Conservation (phyloP, 257 asterid genomes). For the Solanum ossicruentum region DNA sequence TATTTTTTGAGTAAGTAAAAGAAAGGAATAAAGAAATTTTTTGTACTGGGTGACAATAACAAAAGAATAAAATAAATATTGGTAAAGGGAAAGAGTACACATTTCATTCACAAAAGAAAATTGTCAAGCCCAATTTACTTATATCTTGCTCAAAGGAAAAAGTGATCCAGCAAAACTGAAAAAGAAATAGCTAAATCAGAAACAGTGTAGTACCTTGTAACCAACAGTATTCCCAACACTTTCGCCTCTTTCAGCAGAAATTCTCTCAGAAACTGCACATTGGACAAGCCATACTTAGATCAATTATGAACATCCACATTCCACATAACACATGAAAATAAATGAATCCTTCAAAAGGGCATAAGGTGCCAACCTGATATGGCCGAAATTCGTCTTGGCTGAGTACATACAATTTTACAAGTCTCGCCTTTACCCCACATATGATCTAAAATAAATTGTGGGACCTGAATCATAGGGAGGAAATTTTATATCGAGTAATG, state of each 20-base stretch:
- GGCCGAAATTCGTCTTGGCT: constrained; percentile 92
- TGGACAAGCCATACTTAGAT: neutral
- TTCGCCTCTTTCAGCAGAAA: constrained; percentile 94
- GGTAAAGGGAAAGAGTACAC: neutral
- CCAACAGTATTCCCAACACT: constrained; percentile 77
- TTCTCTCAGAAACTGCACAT: constrained; percentile 86
- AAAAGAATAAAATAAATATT: neutral
- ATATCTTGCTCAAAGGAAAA: neutral
- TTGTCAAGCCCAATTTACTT: neutral
- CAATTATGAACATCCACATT: neutral
- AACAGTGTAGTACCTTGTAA: constrained; percentile 58
- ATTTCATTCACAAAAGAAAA: neutral
- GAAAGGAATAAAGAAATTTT: neutral
- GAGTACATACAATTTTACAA: constrained; percentile 86
- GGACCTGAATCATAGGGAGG: constrained; percentile 44
- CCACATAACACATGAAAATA: neutral
- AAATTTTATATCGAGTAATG: neutral
- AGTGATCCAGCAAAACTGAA: neutral
- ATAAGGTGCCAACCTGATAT: constrained; percentile 51
- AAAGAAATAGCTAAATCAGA: neutral
- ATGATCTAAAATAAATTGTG: constrained; percentile 82
- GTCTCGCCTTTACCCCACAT: constrained; percentile 75
- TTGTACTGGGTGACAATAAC: neutral
- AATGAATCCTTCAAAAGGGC: neutral
- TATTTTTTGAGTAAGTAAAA: neutral